Conservation (phyloP, 164 flowering plant species). For the Vitis vinifera region DNA sequence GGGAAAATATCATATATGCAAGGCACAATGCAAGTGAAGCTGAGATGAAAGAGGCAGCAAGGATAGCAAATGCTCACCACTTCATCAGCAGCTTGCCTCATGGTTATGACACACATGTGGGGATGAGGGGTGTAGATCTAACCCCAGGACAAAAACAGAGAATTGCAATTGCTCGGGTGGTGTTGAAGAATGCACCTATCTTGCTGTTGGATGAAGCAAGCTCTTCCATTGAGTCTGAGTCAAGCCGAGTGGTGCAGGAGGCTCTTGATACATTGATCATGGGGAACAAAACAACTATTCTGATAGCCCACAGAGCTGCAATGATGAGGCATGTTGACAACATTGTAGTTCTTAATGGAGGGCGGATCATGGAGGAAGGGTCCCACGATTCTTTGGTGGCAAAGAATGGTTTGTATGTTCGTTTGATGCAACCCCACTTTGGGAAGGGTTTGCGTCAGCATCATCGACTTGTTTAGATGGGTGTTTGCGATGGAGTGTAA, state of each 20-base stretch:
- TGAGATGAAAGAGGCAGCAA: slow-evolving; percentile 97
- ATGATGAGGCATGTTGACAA: slow-evolving; percentile 99
- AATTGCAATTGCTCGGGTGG: slow-evolving; percentile 94
- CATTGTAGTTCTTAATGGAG: slow-evolving; percentile 95
- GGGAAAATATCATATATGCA: slow-evolving; percentile 94
- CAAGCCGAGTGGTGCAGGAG: slow-evolving; percentile 97
- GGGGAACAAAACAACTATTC: slow-evolving; percentile 96
- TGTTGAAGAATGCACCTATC: slow-evolving; percentile 94
- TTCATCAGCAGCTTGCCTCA: slow-evolving; percentile 96
- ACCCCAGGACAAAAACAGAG: slow-evolving; percentile 99
- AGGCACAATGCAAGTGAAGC: slow-evolving; percentile 97
- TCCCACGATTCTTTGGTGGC: slow-evolving; percentile 77
- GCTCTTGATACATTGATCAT: slow-evolving; percentile 94
- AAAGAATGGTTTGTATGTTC: slow-evolving; percentile 83
- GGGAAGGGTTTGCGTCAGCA: slow-evolving; percentile 85
- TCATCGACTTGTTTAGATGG: slow-evolving; percentile 53
- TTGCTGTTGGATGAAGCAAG: slow-evolving; percentile 91
- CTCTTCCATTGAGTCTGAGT: slow-evolving; percentile 93
- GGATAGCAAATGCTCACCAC: slow-evolving; percentile 98
- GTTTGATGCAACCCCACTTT: slow-evolving; percentile 96
- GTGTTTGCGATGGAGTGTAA: slow-evolving; percentile 13
- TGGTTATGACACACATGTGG: slow-evolving; percentile 96
- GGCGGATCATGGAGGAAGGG: slow-evolving; percentile 93
- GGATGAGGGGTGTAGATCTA: slow-evolving; percentile 93
- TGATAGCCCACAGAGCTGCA: slow-evolving; percentile 92